Base-by-base conservation (phyloP, 495 filamentous ascomycete species). In the Penicillium malachiteum region DNA sequence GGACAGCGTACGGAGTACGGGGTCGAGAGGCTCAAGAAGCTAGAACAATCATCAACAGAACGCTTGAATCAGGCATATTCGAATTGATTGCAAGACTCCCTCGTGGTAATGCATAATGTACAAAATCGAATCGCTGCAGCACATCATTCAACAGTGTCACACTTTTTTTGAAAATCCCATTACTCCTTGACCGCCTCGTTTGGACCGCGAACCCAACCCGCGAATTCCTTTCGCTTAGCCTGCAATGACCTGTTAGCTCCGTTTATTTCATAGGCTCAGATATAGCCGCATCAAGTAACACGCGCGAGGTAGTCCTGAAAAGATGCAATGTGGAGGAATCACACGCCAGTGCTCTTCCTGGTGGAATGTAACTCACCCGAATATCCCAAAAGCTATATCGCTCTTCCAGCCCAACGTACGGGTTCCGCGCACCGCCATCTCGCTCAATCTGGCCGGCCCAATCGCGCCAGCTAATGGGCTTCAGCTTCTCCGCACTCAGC, bases 371-470 rank as follows among this genome's bases (percentile, higher is more conserved):
- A 72, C 82, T 64, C 58, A 90, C 89, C 69, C 84, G 80, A 56
- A 82, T 84, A 76, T 87, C 83, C 67, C 83, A 77, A 62, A 92
- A 92, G 3, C 85, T 84, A 50, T 78, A 77, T 65, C 80, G 78
- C 78, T 75, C 86, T 78, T 81, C 82, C 55, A 85, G 60, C 21
- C 69, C 65, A 32, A 69, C 61, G 57, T 77, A 85, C 43, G 82
- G 81, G 50, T 79, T 78, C 48, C 70, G 58, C 12, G 72, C 74
- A 44, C 73, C 78, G 4, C 79, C 79, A 37, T 92, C 86, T 52
- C 79, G 80, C 74, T 95, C 90, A 56, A 91, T 85, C 71, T 89
- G 82, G 45, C 89, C 88, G 26, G 89, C 89, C 90, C 90, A 95
- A 55, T 87, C 85, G 18, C 84, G 82, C 88, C 88, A 92, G 69